phyloP scores from a whole-genome alignment of 139 green algal species.

The Chlamydomonas sp. region DNA sequence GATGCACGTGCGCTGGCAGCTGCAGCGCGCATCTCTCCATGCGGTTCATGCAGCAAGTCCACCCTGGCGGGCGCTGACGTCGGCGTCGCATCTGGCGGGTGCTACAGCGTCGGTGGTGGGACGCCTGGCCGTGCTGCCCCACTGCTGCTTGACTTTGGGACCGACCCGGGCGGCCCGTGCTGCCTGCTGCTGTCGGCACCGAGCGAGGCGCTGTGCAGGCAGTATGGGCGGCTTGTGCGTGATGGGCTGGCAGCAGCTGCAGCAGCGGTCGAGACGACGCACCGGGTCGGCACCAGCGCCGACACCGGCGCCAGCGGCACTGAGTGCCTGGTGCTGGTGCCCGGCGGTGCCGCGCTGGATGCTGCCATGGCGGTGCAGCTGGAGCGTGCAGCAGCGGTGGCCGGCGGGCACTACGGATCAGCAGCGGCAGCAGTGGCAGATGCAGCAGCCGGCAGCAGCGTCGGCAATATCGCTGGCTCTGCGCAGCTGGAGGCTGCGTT shows the following conservation, averaged over 20 bases:
- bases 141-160: too few relatives aligned
- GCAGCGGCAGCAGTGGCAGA: conserved; percentile 10
- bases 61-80: neutral
- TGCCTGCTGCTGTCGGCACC: conserved; percentile 20
- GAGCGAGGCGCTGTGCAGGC: conserved; percentile 1
- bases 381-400: neutral
- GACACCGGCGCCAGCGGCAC: neutral
- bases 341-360: conserved; percentile 14
- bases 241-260: conserved; percentile 13
- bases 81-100: neutral
- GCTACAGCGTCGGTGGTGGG: conserved; percentile 14
- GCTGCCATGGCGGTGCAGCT: neutral
- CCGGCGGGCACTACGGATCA: neutral
- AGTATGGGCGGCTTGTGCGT: neutral
- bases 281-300: neutral
- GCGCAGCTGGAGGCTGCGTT: too few relatives aligned
- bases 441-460: too few relatives aligned
- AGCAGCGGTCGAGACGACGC: neutral
- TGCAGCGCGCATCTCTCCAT: neutral
- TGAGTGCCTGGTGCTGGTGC: conserved; percentile 11
- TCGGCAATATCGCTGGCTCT: too few relatives aligned
- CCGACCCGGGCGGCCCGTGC: too few relatives aligned
- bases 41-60: neutral
- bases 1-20: neutral
- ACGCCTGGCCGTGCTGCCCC: too few relatives aligned